These are phyloP conservation scores for Geotrichum europaeum DNA, from an alignment of 1,139 yeast species.

Conservation along the genomic window DNA sequence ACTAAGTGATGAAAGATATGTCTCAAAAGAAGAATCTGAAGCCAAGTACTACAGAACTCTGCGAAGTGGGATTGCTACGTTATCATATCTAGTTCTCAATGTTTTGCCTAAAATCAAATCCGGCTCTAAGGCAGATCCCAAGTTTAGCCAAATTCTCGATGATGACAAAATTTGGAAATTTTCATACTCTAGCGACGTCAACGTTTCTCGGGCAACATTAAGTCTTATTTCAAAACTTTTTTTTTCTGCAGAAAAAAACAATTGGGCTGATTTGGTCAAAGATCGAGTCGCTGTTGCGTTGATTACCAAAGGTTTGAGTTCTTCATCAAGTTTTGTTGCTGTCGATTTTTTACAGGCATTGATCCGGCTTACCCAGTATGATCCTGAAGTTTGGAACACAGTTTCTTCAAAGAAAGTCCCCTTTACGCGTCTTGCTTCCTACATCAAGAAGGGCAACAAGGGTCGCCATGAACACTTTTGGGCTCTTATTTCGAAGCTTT, in stretches of 20 bases:
- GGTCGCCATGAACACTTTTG: constrained; percentile 30
- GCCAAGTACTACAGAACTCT: constrained; percentile 61
- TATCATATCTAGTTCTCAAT: constrained; percentile 40
- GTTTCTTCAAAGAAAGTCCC: constrained; percentile 21
- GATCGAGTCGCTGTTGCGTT: constrained; percentile 15
- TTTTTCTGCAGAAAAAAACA: not conserved
- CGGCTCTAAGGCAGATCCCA: constrained; percentile 17
- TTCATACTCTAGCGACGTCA: constrained; percentile 23
- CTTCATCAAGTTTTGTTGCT: constrained; percentile 26
- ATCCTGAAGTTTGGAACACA: constrained; percentile 29
- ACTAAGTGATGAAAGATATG: constrained; percentile 69
- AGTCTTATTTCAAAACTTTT: constrained; percentile 9
- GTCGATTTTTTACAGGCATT: constrained; percentile 30
- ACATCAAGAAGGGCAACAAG: constrained; percentile 21
- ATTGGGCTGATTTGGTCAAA: constrained; percentile 7
- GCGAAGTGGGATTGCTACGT: constrained; percentile 47
- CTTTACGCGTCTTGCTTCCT: constrained; percentile 17
- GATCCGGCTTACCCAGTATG: constrained; percentile 25
- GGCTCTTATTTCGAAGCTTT: constrained; percentile 26
- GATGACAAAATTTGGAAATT: constrained; percentile 45
- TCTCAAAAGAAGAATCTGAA: constrained; percentile 58
- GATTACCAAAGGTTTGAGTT: constrained; percentile 29
- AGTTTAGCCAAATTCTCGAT: constrained; percentile 34
- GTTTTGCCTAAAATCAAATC: not conserved
- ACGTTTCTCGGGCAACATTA: constrained; percentile 5